phyloP scores from a whole-genome alignment of 2,329 filamentous ascomycete species.

The Colletotrichum acutatum region DNA sequence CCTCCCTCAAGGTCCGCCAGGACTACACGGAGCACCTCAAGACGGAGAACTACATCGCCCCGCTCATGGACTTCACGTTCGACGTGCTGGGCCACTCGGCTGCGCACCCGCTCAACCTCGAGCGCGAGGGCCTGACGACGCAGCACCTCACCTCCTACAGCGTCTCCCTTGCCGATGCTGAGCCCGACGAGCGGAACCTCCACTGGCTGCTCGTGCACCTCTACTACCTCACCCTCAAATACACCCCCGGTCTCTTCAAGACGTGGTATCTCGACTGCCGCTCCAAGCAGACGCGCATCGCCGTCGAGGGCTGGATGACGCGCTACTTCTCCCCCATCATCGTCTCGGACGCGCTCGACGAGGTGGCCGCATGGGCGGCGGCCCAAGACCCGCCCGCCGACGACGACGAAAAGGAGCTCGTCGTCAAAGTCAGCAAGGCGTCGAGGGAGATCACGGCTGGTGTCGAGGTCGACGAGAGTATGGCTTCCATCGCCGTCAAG shows the following conservation, averaged over 20 bases:
- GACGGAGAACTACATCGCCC: conserved; percentile 73
- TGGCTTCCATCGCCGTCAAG: conserved; percentile 83
- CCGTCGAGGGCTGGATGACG: conserved; percentile 86
- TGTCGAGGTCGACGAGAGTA: conserved; percentile 89
- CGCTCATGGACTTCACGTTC: conserved; percentile 82
- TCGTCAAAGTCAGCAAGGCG: conserved; percentile 77
- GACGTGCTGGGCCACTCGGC: conserved; percentile 85
- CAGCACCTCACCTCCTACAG: conserved; percentile 68
- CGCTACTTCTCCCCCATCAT: conserved; percentile 82
- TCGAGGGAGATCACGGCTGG: conserved; percentile 83
- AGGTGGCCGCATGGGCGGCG: conserved; percentile 75
- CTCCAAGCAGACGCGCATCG: conserved; percentile 81
- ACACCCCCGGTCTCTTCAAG: conserved; percentile 82
- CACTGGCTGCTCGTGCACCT: conserved; percentile 88
- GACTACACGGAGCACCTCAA: conserved; percentile 86
- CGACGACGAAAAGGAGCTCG: conserved; percentile 65
- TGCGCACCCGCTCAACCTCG: conserved; percentile 78
- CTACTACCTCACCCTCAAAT: conserved; percentile 84
- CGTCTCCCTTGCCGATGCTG: conserved; percentile 62
- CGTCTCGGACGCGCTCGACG: conserved; percentile 72
- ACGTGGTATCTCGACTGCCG: conserved; percentile 86
- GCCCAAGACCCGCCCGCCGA: conserved; percentile 58
- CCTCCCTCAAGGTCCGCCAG: conserved; percentile 83
- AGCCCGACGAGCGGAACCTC: conserved; percentile 76
- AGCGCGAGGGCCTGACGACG: conserved; percentile 70